Conservation (phyloP, 441 rosid genomes). For the Francoa sonchifolia region DNA sequence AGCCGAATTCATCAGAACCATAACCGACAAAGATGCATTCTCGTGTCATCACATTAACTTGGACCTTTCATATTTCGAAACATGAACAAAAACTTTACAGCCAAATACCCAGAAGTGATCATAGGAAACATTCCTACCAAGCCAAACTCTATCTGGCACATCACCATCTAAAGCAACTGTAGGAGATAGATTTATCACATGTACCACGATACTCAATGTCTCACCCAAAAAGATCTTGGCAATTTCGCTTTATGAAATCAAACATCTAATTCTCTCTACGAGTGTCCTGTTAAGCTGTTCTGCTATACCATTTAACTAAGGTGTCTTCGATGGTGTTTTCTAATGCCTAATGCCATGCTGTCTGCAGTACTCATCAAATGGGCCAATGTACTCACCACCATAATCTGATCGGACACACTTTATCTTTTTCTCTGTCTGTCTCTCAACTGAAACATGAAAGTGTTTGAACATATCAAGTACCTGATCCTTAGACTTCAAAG, state of each 20-base stretch:
- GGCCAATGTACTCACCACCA: background rate
- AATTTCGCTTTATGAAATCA: background rate
- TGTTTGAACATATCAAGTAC: conserved; percentile 1
- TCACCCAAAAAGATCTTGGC: background rate
- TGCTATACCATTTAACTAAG: conserved; percentile 8
- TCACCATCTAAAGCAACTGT: background rate
- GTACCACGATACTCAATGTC: background rate
- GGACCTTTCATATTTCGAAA: background rate
- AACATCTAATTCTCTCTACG: background rate
- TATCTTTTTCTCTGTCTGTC: conserved; percentile 5
- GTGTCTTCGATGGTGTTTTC: conserved; percentile 6
- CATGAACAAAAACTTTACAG: background rate
- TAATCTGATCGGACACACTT: conserved; percentile 4
- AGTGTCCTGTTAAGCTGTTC: conserved; percentile 7
- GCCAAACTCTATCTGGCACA: no score
- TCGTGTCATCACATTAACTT: background rate
- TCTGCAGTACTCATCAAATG: conserved; percentile 10
- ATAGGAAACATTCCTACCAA: no score
- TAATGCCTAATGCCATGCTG: conserved; percentile 4
- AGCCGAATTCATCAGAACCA: no score
- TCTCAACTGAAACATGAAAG: conserved; percentile 4
- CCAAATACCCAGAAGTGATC: no score
- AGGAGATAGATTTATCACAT: background rate
- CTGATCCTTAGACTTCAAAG: conserved; percentile 1
- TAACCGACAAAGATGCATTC: no score